Percentiles rank a stretch among this genome's conserved stretches.
Evolutionary conservation across 1,284 basidiomycete species (phyloP).

Genomic region (Ganoderma leucocontextum): DNA sequence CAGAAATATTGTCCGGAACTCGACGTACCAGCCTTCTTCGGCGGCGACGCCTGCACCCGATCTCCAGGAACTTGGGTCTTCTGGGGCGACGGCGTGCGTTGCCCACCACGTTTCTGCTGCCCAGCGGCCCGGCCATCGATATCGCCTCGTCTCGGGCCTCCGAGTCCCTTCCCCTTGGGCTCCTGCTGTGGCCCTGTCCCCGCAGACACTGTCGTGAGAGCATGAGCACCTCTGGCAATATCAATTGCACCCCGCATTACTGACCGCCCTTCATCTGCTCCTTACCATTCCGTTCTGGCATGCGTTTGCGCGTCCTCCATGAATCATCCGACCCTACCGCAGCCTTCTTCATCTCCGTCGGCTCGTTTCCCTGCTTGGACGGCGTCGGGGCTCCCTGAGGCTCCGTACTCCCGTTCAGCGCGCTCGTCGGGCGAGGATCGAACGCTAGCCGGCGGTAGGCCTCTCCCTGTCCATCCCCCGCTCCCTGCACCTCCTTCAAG

Average conservation of each 20-base stretch:
- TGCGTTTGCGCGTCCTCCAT: conserved; percentile 1
- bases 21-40: neutral
- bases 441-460: neutral
- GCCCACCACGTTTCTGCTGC: neutral
- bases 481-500: neutral
- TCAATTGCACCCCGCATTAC: neutral
- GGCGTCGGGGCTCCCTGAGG: conserved; percentile 5
- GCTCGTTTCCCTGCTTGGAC: neutral
- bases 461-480: neutral
- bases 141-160: neutral
- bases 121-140: neutral
- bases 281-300: conserved; percentile 2
- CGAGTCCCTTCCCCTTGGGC: conserved; percentile 1
- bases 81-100: neutral
- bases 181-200: neutral
- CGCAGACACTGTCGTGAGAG: neutral
- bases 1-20: neutral
- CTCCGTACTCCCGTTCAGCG: conserved; percentile 6
- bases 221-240: neutral
- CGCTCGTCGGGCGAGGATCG: conserved; percentile 23
- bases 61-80: neutral
- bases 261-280: neutral
- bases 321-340: conserved; percentile 1
- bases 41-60: conserved; percentile 2
- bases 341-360: neutral